Base-by-base conservation (phyloP, 2,329 filamentous ascomycete genomes). In the Penicillium sp. region DNA sequence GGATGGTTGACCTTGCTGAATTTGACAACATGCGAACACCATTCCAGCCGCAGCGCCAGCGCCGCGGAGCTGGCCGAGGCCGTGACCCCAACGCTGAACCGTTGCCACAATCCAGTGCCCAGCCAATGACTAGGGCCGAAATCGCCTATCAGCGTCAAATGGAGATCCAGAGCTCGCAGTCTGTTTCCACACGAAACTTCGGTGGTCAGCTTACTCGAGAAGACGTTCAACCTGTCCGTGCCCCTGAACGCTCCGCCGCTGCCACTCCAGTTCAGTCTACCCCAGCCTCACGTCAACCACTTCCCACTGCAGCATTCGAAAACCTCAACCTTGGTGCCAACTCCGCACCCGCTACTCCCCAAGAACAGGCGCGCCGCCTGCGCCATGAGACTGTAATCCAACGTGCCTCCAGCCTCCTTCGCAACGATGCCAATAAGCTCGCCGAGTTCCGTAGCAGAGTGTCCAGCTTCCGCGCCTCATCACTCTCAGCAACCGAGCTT, bases 121-220 rank as follows among this genome's bases (percentile, higher is more conserved):
- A 94, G 61, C 87, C 91, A 1, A 72, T 97, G 67, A 84, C 89
- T 45, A 81, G 94, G 68, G 94, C 95, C 59, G 91, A 97, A 72
- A 77, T 96, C 49, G 93, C 94, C 2, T 96, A 91, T 71, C 93
- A 97, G 68, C 83, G 94, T 47, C 91, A 96, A 67, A 86, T 96
- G 80, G 92, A 92, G 39, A 91, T 97, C 46, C 92, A 96, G 64
- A 92, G 87, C 46, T 88, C 91, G 1, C 91, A 95, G 67, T 90
- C 91, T 0, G 83, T 90, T 0, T 85, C 89, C 0, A 87, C 84
- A 42, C 84, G 92, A 41, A 91, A 86, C 3, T 97, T 97, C 76
- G 92, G 92, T 41, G 91, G 92, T 6, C 88, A 91, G 64, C 81
- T 96, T 47, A 90, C 88, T n/a, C 71, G 81, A 18, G 67, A 73